phyloP scores from a whole-genome alignment of 2,329 filamentous ascomycete genomes.

The Diaporthe velutina region DNA sequence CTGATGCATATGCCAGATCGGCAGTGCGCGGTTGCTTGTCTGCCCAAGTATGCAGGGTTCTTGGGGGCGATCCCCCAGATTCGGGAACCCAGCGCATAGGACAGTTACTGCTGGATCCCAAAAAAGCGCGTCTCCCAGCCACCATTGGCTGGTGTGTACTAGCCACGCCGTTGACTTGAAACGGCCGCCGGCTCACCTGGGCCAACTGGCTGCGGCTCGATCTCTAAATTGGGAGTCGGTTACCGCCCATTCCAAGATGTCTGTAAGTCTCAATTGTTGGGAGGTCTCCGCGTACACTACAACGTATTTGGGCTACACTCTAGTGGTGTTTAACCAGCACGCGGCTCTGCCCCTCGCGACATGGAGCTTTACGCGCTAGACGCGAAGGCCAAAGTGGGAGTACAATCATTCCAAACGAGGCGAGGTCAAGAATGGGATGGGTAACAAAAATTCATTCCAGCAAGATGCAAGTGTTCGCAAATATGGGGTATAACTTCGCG shows the following conservation, averaged over 20 bases:
- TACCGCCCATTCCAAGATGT: conserved; percentile 3
- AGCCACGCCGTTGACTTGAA: conserved; percentile 35
- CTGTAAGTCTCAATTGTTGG: too few relatives aligned
- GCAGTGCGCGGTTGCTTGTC: conserved; percentile 15
- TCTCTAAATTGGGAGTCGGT: not conserved
- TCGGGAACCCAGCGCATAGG: not conserved
- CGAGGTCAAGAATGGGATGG: not conserved
- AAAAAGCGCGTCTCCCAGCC: conserved; percentile 20
- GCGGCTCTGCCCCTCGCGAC: not conserved
- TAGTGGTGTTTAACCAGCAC: too few relatives aligned
- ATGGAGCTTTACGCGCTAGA: not conserved
- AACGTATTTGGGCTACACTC: too few relatives aligned
- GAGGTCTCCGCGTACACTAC: too few relatives aligned
- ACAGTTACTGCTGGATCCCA: conserved; percentile 6
- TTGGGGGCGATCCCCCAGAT: conserved; percentile 12
- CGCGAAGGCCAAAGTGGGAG: not conserved
- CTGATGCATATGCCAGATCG: conserved; percentile 33
- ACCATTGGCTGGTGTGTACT: conserved; percentile 22
- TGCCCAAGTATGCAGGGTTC: conserved; percentile 38
- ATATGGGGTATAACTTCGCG: conserved; percentile 30
- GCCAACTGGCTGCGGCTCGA: conserved; percentile 17
- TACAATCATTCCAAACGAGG: not conserved
- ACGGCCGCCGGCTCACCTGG: conserved; percentile 28
- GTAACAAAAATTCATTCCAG: not conserved
- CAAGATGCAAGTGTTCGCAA: not conserved